Evolutionary conservation across 2,329 filamentous ascomycete genomes (phyloP).

Genomic region (Trichoderma semiorbis): DNA sequence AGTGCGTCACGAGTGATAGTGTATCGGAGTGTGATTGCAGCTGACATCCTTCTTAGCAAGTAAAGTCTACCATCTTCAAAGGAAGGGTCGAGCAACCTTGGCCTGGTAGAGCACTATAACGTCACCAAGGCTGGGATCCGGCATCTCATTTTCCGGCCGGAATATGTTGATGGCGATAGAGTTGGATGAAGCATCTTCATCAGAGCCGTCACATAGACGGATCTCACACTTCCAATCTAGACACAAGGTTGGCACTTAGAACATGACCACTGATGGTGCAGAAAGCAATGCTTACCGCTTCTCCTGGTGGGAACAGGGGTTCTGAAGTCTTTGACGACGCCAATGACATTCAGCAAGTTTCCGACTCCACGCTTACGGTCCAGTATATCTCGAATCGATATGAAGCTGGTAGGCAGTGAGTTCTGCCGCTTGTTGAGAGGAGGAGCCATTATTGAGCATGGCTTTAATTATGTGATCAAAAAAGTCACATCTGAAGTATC

Average conservation of each 20-base stretch:
- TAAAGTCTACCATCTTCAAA: neutral
- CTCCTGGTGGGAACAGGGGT: slow-evolving; percentile 49
- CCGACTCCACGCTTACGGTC: slow-evolving; percentile 32
- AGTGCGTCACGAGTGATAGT: slow-evolving; percentile 45
- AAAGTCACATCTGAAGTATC: neutral
- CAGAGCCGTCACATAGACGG: slow-evolving; percentile 57
- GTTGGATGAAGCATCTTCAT: slow-evolving; percentile 40
- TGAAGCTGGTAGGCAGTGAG: slow-evolving; percentile 25
- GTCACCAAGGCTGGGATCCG: slow-evolving; percentile 41
- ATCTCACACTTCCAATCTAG: slow-evolving; percentile 60
- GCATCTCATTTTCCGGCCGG: slow-evolving; percentile 47
- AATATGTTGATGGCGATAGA: slow-evolving; percentile 59
- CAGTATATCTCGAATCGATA: slow-evolving; percentile 41
- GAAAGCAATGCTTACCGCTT: slow-evolving; percentile 40
- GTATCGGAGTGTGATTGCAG: neutral
- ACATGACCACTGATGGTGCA: neutral
- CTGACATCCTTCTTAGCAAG: slow-evolving; percentile 3
- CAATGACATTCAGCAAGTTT: slow-evolving; percentile 57
- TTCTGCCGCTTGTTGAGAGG: neutral
- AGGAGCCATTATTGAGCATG: slow-evolving; percentile 14
- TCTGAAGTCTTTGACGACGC: slow-evolving; percentile 65
- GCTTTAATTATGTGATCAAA: neutral
- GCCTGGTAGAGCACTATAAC: slow-evolving; percentile 46
- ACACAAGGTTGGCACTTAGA: neutral
- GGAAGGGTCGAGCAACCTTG: slow-evolving; percentile 43